Base-by-base conservation (phyloP, 371 early-diverging fungal species). In the Mucor piriformis region DNA sequence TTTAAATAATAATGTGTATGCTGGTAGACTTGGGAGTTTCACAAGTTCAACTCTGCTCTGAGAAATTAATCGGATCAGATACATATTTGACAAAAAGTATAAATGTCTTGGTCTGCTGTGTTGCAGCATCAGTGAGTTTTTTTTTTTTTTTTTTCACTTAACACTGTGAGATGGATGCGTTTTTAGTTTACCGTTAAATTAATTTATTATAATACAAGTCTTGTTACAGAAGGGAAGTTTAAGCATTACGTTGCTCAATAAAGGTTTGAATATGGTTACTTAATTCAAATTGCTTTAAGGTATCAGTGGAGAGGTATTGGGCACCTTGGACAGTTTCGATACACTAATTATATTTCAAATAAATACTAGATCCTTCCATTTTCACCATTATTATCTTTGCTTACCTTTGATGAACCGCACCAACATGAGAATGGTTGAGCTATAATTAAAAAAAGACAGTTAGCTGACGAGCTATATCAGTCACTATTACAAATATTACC, bases 351-450 rank as follows among this genome's bases (percentile, higher is more conserved):
- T 42, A 18, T 42, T 27, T 27, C 35, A 42, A 5, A 37, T 33
- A 3, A 2, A 8, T 42, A 42, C 42, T 6, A 42, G 8, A 16
- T 32, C 25, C 15, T 24, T 18, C 1, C 3, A 6, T 35, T n/a
- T 18, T 20, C 23, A 32, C 11, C 25, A 23, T 27, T 16, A 8
- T 6, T 27, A 33, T 12, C 33, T 46, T n/a, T n/a, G n/a, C 43
- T 58, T 67, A 78, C 79, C 64, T 76, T 63, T 16, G 67, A 50
- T 6, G 84, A 67, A 29, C 87, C 87, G 63, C 94, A 93, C 91
- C 92, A 91, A 72, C 94, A 93, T 21, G 82, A 74, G 67, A 93
- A 93, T 6, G 92, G 89, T 72, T 93, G 88, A 43, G 75, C 73
- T 77, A 67, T 23, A 42, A n/a, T 3, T 25, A 58, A 18, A 43